phyloP scores from a whole-genome alignment of 305 asterid genomes.

The Fraxinus angustifolia region DNA sequence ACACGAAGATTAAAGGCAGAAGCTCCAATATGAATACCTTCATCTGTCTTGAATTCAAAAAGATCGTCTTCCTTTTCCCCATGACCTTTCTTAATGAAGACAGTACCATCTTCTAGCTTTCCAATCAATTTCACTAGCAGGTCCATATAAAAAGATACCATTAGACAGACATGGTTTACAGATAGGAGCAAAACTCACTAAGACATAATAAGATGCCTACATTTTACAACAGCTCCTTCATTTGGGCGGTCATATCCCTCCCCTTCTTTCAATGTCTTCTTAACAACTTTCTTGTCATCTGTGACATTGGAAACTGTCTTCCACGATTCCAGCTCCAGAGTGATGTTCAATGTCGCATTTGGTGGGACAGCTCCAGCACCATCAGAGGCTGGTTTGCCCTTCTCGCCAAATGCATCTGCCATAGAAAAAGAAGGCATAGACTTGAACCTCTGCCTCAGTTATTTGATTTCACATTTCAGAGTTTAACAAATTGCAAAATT shows the following conservation, averaged over 20 bases:
- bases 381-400: slow-evolving; percentile 68
- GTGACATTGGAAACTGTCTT: slow-evolving; percentile 68
- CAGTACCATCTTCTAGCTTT: slow-evolving; percentile 68
- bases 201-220: slow-evolving; percentile 23
- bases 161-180: slow-evolving; percentile 12
- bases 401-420: slow-evolving; percentile 92
- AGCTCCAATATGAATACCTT: slow-evolving; percentile 38
- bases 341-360: slow-evolving; percentile 53
- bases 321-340: slow-evolving; percentile 73
- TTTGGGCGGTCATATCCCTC: slow-evolving; percentile 82
- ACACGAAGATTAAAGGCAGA: not conserved
- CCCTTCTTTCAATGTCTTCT: slow-evolving; percentile 74
- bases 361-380: slow-evolving; percentile 69
- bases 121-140: slow-evolving; percentile 73
- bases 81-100: slow-evolving; percentile 58
- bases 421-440: not conserved
- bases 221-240: slow-evolving; percentile 76
- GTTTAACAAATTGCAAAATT: not conserved
- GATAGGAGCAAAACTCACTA: too few relatives aligned
- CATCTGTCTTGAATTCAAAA: slow-evolving; percentile 72
- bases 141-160: not conserved
- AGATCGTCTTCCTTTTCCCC: slow-evolving; percentile 55
- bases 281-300: slow-evolving; percentile 77
- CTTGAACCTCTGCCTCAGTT: not conserved
- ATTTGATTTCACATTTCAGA: not conserved